Base-by-base conservation (phyloP, 371 early-diverging fungal genomes). In the Saksenaea oblongispora region DNA sequence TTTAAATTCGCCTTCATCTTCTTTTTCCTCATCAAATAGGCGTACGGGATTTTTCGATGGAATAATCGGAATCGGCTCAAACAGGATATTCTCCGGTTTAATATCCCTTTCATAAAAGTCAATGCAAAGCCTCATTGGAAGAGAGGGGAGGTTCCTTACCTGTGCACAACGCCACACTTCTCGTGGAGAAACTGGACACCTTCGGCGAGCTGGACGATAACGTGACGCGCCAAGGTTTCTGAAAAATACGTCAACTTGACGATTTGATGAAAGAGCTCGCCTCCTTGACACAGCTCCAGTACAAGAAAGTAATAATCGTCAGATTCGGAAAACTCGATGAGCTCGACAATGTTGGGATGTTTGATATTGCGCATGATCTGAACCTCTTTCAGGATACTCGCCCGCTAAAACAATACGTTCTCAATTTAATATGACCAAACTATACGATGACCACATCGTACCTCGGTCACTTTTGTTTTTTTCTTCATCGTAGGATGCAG, bases 71-170 rank as follows among this genome's bases (percentile, higher is more conserved):
- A 91, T 90, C 28, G 90, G 82, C 59, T 89, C 88, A 74, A 89
- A 93, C 26, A 97, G 76, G 63, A 95, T 89, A 75, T 99, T 99
- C 74, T 99, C 99, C 34, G 95, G 94, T 78, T 99, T 99, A 68
- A 99, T 92, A 72, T 99, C 98, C 53, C 87, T 79, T 55, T 61
- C 11, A n/a, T n/a, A n/a, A n/a, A n/a, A n/a, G n/a, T n/a, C n/a
- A n/a, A n/a, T n/a, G n/a, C n/a, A n/a, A n/a, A n/a, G n/a, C n/a
- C n/a, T n/a, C n/a, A 5, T 39, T 47, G 13, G 4, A 5, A 27
- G 13, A 3, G 26, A 57, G 17, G 24, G 35, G 35, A 57, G 34
- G 27, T 37, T 13, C 15, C 34, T 54, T 68, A 75, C 80, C 96
- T 88, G 67, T 97, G 98, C 4, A 94, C 93, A 28, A 97, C 88